These are phyloP conservation scores for Exophiala calicioides DNA, from an alignment of 2,329 filamentous ascomycete genomes.

Conservation along the genomic window DNA sequence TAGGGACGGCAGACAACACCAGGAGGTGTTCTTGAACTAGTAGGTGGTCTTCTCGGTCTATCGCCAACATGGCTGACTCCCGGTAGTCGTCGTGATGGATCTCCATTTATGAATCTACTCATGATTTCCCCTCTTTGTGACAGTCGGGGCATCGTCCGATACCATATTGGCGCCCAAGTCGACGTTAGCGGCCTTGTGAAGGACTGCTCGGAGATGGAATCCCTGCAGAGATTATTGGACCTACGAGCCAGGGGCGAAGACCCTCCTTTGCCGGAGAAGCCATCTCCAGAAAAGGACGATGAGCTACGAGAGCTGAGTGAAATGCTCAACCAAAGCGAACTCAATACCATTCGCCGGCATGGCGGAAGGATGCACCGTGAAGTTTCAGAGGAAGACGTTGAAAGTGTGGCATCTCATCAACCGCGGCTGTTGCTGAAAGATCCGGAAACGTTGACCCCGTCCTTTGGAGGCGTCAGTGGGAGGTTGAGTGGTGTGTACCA, in stretches of 20 bases:
- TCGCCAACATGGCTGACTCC: slow-evolving; percentile 9
- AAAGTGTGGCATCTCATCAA: slow-evolving; percentile 36
- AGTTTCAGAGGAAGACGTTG: slow-evolving; percentile 45
- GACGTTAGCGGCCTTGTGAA: slow-evolving; percentile 70
- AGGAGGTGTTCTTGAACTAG: slow-evolving; percentile 76
- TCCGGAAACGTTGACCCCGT: slow-evolving; percentile 32
- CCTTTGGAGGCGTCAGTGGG: slow-evolving; percentile 38
- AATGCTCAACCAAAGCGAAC: slow-evolving; percentile 68
- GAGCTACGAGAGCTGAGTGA: slow-evolving; percentile 67
- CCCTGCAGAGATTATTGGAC: slow-evolving; percentile 53
- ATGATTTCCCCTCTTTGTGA: slow-evolving; percentile 73
- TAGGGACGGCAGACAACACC: slow-evolving; percentile 65
- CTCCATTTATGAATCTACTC: slow-evolving; percentile 74
- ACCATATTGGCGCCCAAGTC: slow-evolving; percentile 72
- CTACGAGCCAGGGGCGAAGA: slow-evolving; percentile 36
- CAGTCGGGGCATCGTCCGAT: slow-evolving; percentile 65
- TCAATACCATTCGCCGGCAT: slow-evolving; percentile 63
- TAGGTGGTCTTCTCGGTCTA: slow-evolving; percentile 37
- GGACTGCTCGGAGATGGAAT: slow-evolving; percentile 65
- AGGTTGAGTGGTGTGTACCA: slow-evolving; percentile 58
- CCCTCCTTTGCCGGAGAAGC: slow-evolving; percentile 28
- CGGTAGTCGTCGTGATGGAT: slow-evolving; percentile 67
- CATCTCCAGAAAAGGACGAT: slow-evolving; percentile 49
- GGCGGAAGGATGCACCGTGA: slow-evolving; percentile 66
- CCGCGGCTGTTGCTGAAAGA: slow-evolving; percentile 54